Percentiles rank a stretch among this genome's conserved stretches.
These are phyloP conservation scores for Calonectria montana DNA, from an alignment of 2,329 filamentous ascomycete species.

Conservation along the genomic window DNA sequence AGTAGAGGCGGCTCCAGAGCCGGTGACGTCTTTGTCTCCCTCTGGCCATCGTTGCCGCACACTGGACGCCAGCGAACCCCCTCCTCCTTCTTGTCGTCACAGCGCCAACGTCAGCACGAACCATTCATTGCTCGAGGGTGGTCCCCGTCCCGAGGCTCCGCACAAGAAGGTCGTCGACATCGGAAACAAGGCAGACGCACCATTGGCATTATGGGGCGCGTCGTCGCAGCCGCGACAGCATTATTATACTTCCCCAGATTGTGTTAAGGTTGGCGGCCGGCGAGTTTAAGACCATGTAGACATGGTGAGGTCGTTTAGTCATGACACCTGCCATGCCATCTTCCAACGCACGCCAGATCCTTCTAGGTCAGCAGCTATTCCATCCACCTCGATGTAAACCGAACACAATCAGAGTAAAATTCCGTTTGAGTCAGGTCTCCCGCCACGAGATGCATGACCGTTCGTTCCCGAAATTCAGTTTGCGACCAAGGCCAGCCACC, in stretches of 20 bases:
- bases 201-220: slow-evolving; percentile 12
- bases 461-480: slow-evolving; percentile 1
- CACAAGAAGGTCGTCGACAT: neutral
- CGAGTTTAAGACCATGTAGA: neutral
- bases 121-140: slow-evolving; percentile 6
- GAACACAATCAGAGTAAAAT: neutral
- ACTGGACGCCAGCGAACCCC: neutral
- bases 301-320: neutral
- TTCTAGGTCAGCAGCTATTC: neutral
- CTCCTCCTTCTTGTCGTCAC: neutral
- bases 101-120: slow-evolving; percentile 17
- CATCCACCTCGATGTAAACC: neutral
- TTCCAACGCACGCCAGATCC: neutral
- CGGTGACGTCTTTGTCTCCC: slow-evolving; percentile 9
- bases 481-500: neutral
- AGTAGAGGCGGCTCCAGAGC: neutral
- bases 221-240: slow-evolving; percentile 6
- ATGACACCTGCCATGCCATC: neutral
- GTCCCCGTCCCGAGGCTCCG: slow-evolving; percentile 15
- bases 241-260: neutral
- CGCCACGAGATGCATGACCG: neutral
- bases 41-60: neutral
- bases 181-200: slow-evolving; percentile 9
- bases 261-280: neutral
- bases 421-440: slow-evolving; percentile 13